Evolutionary conservation across 805 yeast genomes (phyloP).

Genomic region (Debaryomyces prosopidis): DNA sequence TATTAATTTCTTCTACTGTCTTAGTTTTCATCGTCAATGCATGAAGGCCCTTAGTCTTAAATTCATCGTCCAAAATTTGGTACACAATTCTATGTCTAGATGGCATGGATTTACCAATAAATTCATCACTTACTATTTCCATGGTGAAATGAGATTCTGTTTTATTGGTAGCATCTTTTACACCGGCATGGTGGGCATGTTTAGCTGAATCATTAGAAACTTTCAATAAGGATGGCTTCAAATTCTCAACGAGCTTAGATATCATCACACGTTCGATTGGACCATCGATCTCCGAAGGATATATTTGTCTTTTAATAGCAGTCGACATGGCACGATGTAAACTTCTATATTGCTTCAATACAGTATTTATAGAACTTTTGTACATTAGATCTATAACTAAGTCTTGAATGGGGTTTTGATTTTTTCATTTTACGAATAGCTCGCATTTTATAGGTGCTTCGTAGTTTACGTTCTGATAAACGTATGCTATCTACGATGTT

Average conservation of each 20-base stretch:
- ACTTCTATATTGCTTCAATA: neutral
- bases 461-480: too few species aligned
- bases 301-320: constrained; percentile 6
- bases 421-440: too few species aligned
- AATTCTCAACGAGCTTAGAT: constrained; percentile 40
- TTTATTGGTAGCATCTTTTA: constrained; percentile 68
- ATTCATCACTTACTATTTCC: constrained; percentile 67
- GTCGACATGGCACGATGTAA: constrained; percentile 2
- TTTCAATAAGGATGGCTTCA: constrained; percentile 47
- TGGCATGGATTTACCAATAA: constrained; percentile 65
- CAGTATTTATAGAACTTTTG: neutral
- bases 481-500: too few species aligned
- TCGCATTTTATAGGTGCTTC: too few species aligned
- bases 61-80: constrained; percentile 66
- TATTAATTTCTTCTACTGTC: constrained; percentile 40
- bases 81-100: constrained; percentile 79
- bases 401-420: too few species aligned
- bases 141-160: constrained; percentile 83
- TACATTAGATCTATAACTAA: neutral
- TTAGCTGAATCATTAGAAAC: constrained; percentile 82
- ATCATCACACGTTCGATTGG: constrained; percentile 53
- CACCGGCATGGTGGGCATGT: constrained; percentile 85
- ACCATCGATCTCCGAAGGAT: constrained; percentile 24
- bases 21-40: constrained; percentile 85
- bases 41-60: constrained; percentile 72